Evolutionary conservation across 106 monocot species (phyloP).

Genomic region (Allium sativum): DNA sequence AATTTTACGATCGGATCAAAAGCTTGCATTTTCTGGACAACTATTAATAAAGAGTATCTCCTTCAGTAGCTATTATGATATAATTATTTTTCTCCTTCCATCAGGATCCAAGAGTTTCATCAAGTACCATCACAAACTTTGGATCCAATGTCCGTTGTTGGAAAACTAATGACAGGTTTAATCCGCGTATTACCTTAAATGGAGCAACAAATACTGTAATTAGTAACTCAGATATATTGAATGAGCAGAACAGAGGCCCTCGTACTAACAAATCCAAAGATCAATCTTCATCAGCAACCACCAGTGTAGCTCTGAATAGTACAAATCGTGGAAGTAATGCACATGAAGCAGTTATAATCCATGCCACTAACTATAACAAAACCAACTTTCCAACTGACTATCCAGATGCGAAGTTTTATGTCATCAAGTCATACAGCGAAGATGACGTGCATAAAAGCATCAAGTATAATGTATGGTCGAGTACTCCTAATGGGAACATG

Average conservation of each 20-base stretch:
- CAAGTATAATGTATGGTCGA: slow-evolving; percentile 91
- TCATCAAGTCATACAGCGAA: slow-evolving; percentile 90
- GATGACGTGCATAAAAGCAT: slow-evolving; percentile 97
- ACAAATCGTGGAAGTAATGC: slow-evolving; percentile 6
- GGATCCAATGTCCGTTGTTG: not conserved
- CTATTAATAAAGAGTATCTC: too few species aligned
- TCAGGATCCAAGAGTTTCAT: slow-evolving; percentile 6
- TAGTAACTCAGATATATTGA: slow-evolving; percentile 4
- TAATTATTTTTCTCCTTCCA: not conserved
- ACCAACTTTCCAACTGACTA: slow-evolving; percentile 49
- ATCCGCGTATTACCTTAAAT: slow-evolving; percentile 3
- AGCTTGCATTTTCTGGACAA: too few species aligned
- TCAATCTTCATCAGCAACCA: slow-evolving; percentile 4
- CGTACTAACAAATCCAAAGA: slow-evolving; percentile 35
- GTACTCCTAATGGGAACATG: slow-evolving; percentile 75
- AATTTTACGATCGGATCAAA: too few species aligned
- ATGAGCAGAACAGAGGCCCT: slow-evolving; percentile 60
- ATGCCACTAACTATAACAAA: slow-evolving; percentile 38
- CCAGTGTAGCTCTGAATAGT: slow-evolving; percentile 5
- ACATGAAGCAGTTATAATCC: slow-evolving; percentile 37
- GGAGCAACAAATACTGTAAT: slow-evolving; percentile 1
- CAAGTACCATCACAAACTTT: not conserved
- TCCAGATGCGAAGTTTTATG: slow-evolving; percentile 64
- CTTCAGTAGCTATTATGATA: too few species aligned
- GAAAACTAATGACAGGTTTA: slow-evolving; percentile 4